Conservation (phyloP, 225 moss, liverwort and hornwort species). For the Marchantia paleacea region DNA sequence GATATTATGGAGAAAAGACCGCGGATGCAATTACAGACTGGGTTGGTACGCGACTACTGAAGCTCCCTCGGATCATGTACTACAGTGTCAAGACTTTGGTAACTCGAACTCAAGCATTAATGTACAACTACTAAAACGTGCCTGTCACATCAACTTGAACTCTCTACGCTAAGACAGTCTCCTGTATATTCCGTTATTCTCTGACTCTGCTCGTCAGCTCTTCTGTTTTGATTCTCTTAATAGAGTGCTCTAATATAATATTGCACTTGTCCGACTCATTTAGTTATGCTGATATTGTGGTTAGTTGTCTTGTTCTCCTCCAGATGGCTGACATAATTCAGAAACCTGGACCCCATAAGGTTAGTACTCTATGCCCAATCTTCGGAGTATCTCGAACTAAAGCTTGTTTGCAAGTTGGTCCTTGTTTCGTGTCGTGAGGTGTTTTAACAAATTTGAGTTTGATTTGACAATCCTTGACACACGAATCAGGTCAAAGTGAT, state of each 20-base stretch:
- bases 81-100: slow-evolving; percentile 44
- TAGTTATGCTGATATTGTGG: background rate
- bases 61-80: slow-evolving; percentile 61
- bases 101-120: background rate
- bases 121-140: too few relatives aligned
- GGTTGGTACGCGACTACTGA: slow-evolving; percentile 54
- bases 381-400: background rate
- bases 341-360: slow-evolving; percentile 58
- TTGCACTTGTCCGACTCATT: background rate
- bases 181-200: background rate
- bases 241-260: background rate
- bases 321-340: slow-evolving; percentile 60
- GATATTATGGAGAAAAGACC: slow-evolving; percentile 54
- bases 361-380: slow-evolving; percentile 9
- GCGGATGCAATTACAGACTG: slow-evolving; percentile 55
- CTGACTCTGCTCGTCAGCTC: background rate
- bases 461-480: background rate
- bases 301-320: background rate
- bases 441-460: too few relatives aligned
- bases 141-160: too few relatives aligned
- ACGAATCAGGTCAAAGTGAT: slow-evolving; percentile 60
- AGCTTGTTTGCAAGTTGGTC: background rate
- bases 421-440: background rate
- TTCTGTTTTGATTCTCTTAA: background rate
- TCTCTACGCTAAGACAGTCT: background rate